Conservation (phyloP, 768 basidiomycete species). For the Serpula lacrymans region DNA sequence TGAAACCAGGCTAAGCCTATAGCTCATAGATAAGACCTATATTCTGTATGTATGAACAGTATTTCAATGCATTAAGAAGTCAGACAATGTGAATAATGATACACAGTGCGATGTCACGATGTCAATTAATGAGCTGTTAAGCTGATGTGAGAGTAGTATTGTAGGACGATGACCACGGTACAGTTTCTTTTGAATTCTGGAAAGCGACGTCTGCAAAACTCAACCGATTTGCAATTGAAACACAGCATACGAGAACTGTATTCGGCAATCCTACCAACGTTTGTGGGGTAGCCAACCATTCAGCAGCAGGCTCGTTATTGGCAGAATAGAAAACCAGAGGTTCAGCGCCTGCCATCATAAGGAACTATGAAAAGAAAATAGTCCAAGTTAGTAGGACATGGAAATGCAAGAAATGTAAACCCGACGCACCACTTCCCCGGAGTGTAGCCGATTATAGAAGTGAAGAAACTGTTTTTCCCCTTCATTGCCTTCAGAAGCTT, state of each 20-base stretch:
- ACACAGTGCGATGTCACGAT: too few relatives aligned
- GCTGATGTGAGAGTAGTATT: too few relatives aligned
- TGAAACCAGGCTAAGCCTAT: too few relatives aligned
- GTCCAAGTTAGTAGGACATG: background rate
- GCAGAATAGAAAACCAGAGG: slow-evolving; percentile 62
- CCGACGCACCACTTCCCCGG: slow-evolving; percentile 50
- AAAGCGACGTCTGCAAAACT: too few relatives aligned
- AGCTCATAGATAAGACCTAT: too few relatives aligned
- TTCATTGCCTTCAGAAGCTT: slow-evolving; percentile 35
- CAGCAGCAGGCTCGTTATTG: slow-evolving; percentile 39
- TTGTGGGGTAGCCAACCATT: slow-evolving; percentile 47
- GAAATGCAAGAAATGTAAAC: background rate
- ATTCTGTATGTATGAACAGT: too few relatives aligned
- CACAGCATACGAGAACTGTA: slow-evolving; percentile 50
- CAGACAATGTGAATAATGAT: too few relatives aligned
- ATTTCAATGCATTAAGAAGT: too few relatives aligned
- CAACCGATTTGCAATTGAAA: too few relatives aligned
- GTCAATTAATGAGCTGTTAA: too few relatives aligned
- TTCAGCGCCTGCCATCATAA: slow-evolving; percentile 47
- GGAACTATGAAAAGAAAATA: slow-evolving; percentile 42
- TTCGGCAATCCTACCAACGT: slow-evolving; percentile 41
- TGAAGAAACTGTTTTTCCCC: slow-evolving; percentile 46
- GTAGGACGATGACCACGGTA: too few relatives aligned
- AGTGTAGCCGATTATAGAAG: slow-evolving; percentile 47
- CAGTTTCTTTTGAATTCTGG: too few relatives aligned